These are phyloP conservation scores for Cadophora sp. DNA, from an alignment of 2,329 filamentous ascomycete genomes.

Conservation along the genomic window DNA sequence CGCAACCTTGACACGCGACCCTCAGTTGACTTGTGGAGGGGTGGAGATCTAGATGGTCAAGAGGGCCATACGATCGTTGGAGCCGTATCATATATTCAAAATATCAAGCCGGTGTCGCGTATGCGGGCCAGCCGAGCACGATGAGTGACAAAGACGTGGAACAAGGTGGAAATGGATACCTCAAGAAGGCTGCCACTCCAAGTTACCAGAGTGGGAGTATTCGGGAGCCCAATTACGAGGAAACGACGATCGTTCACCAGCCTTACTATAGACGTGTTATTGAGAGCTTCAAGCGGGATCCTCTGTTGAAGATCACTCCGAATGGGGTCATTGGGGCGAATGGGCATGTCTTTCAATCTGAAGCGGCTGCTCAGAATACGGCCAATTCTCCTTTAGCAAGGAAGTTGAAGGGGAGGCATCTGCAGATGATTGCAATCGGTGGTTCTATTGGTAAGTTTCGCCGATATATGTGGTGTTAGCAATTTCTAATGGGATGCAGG, in stretches of 20 bases:
- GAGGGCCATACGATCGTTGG: neutral
- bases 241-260: conserved; percentile 31
- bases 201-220: conserved; percentile 33
- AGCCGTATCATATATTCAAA: neutral
- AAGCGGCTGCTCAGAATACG: conserved; percentile 65
- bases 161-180: conserved; percentile 19
- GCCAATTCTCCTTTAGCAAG: conserved; percentile 77
- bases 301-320: conserved; percentile 55
- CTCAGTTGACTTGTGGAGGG: neutral
- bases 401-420: conserved; percentile 80
- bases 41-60: neutral
- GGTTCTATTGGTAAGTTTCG: conserved; percentile 75
- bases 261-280: conserved; percentile 31
- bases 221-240: conserved; percentile 37
- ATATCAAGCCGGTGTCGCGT: neutral
- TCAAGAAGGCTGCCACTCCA: conserved; percentile 16
- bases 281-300: conserved; percentile 42
- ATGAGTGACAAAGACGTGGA: conserved; percentile 25
- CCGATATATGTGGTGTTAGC: neutral
- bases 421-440: conserved; percentile 98
- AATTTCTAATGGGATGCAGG: conserved; percentile 50
- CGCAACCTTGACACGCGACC: neutral
- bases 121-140: neutral
- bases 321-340: conserved; percentile 44
- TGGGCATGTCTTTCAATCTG: conserved; percentile 62